Percentiles rank a stretch among this genome's conserved stretches.
These are phyloP conservation scores for Eragrostis tef DNA, from an alignment of 202 grass and related monocot species.

Conservation along the genomic window DNA sequence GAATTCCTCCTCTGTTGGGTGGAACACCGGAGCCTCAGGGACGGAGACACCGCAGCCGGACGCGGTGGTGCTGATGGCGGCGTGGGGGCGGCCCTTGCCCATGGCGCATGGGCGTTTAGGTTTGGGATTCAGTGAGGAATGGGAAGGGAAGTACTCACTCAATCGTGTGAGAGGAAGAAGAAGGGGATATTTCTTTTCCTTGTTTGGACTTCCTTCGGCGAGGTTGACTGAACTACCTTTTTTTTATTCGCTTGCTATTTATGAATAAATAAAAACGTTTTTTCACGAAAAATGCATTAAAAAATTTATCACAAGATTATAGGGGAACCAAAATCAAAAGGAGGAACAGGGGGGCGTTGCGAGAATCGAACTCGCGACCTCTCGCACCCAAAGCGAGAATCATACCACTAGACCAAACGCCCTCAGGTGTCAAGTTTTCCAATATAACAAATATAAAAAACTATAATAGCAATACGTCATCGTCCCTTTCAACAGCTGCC, in stretches of 20 bases:
- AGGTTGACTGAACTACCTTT: too few species aligned
- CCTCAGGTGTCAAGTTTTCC: neutral
- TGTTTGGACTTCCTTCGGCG: too few species aligned
- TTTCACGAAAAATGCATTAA: too few species aligned
- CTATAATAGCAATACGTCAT: too few species aligned
- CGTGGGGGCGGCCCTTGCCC: slow-evolving; percentile 46
- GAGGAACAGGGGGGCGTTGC: slow-evolving; percentile 30
- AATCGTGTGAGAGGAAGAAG: too few species aligned
- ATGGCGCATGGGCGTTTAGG: slow-evolving; percentile 56
- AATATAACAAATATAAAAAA: too few species aligned
- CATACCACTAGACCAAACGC: slow-evolving; percentile 99
- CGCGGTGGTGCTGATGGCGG: slow-evolving; percentile 3
- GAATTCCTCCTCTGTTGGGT: slow-evolving; percentile 88
- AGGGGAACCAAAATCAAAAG: too few species aligned
- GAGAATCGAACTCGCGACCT: slow-evolving; percentile 48
- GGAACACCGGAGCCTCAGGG: slow-evolving; percentile 73
- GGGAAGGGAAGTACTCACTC: neutral
- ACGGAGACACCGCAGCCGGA: slow-evolving; percentile 26
- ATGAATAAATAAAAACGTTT: too few species aligned
- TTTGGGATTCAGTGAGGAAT: slow-evolving; percentile 50
- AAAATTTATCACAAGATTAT: too few species aligned
- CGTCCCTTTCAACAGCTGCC: too few species aligned
- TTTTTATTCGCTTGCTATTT: too few species aligned
- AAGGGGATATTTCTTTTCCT: too few species aligned
- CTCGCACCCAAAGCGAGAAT: slow-evolving; percentile 99